Evolutionary conservation across 768 basidiomycete species (phyloP).

Genomic region (Lenzites betulinus): DNA sequence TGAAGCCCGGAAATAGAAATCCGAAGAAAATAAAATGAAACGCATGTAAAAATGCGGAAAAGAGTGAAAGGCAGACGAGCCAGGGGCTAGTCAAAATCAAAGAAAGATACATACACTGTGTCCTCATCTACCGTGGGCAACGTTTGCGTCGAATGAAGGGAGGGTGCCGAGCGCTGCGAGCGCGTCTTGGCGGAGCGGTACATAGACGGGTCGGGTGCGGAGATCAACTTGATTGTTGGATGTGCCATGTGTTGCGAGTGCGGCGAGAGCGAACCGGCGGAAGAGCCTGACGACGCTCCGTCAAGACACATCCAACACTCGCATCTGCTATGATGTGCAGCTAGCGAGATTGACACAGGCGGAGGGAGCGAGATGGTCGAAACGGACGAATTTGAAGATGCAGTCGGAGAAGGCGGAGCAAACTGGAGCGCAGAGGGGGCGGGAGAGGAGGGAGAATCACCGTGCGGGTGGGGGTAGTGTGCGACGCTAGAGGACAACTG

Average conservation of each 20-base stretch:
- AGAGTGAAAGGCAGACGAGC: not conserved
- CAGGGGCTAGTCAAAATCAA: constrained; percentile 23
- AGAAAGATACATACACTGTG: constrained; percentile 31
- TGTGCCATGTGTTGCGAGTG: not conserved
- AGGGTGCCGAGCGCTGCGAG: constrained; percentile 5
- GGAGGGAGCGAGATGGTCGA: constrained; percentile 17
- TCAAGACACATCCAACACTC: constrained; percentile 3
- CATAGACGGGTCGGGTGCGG: constrained; percentile 12
- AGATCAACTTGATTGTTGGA: not conserved
- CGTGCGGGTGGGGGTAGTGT: not conserved
- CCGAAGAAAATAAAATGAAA: not conserved
- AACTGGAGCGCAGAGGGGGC: constrained; percentile 15
- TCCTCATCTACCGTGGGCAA: constrained; percentile 27
- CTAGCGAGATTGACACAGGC: not conserved
- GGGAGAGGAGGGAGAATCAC: not conserved
- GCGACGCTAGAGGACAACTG: constrained; percentile 12
- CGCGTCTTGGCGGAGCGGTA: constrained; percentile 14
- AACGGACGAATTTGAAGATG: constrained; percentile 15
- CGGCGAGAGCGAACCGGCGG: not conserved
- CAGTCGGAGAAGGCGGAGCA: constrained; percentile 9
- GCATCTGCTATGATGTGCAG: not conserved
- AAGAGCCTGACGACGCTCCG: not conserved
- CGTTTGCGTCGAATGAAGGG: constrained; percentile 19
- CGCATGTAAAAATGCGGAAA: not conserved
- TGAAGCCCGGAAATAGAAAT: not conserved